phyloP scores from a whole-genome alignment of 306 rosid species.

The Notholithocarpus densiflorus region DNA sequence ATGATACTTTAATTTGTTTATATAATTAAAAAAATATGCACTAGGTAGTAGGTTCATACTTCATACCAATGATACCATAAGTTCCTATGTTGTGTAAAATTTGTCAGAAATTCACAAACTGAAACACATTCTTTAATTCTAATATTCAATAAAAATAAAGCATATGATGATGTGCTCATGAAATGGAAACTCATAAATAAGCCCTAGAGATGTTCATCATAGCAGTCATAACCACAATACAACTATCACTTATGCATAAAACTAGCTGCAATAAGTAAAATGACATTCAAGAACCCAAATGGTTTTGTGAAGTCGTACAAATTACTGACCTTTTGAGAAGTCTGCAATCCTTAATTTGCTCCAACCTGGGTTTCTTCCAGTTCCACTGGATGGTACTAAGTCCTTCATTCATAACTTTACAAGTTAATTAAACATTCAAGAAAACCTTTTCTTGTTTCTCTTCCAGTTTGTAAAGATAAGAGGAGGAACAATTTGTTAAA shows the following conservation, averaged over 20 bases:
- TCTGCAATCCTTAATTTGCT: background rate
- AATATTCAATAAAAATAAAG: background rate
- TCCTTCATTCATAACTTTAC: background rate
- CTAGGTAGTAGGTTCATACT: too few relatives aligned
- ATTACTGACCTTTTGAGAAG: background rate
- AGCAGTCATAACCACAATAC: background rate
- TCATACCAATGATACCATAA: background rate
- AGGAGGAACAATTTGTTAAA: background rate
- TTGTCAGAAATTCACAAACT: background rate
- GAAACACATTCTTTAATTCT: background rate
- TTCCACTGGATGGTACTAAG: background rate
- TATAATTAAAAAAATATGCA: background rate
- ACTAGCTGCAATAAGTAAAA: background rate
- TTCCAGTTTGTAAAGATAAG: background rate
- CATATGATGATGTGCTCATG: background rate
- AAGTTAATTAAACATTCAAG: background rate
- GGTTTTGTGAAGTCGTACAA: background rate
- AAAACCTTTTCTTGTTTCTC: background rate
- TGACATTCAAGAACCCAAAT: background rate
- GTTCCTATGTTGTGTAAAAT: background rate
- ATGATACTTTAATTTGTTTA: background rate
- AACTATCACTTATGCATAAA: background rate
- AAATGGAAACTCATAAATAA: background rate
- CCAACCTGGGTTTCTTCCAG: slow-evolving; percentile 2
- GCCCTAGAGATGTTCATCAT: background rate